Evolutionary conservation across 2,329 filamentous ascomycete species (phyloP).

Genomic region (Aspergillus niger): DNA sequence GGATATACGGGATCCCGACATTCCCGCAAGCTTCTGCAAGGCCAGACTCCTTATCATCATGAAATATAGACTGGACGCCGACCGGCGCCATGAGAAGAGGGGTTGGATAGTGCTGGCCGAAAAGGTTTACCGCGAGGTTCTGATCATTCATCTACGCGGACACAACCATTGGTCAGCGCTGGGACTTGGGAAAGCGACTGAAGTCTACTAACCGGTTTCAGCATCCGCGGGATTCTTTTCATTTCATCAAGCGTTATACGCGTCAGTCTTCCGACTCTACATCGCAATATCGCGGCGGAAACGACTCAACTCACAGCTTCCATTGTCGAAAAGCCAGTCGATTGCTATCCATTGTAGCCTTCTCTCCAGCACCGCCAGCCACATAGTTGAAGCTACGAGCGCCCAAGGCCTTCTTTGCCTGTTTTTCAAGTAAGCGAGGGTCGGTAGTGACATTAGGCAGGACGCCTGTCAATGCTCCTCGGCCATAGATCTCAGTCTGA

Average conservation of each 20-base stretch:
- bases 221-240: conserved; percentile 55
- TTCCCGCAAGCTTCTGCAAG: conserved; percentile 64
- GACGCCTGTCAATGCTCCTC: conserved; percentile 53
- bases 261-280: neutral
- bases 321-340: conserved; percentile 58
- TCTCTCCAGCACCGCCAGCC: conserved; percentile 63
- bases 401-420: conserved; percentile 54
- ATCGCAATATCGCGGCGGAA: neutral
- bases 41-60: conserved; percentile 65
- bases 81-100: conserved; percentile 68
- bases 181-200: neutral
- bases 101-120: conserved; percentile 51
- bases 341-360: conserved; percentile 63
- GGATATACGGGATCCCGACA: conserved; percentile 64
- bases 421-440: conserved; percentile 57
- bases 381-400: conserved; percentile 61
- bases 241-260: neutral
- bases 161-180: neutral
- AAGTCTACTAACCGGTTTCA: conserved; percentile 34
- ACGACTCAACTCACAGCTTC: conserved; percentile 39
- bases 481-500: conserved; percentile 53
- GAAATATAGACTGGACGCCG: conserved; percentile 69
- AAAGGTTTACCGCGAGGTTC: conserved; percentile 56
- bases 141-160: conserved; percentile 38
- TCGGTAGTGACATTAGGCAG: conserved; percentile 61